These are phyloP conservation scores for Roridomyces roridus DNA, from an alignment of 768 basidiomycete genomes.

Conservation along the genomic window DNA sequence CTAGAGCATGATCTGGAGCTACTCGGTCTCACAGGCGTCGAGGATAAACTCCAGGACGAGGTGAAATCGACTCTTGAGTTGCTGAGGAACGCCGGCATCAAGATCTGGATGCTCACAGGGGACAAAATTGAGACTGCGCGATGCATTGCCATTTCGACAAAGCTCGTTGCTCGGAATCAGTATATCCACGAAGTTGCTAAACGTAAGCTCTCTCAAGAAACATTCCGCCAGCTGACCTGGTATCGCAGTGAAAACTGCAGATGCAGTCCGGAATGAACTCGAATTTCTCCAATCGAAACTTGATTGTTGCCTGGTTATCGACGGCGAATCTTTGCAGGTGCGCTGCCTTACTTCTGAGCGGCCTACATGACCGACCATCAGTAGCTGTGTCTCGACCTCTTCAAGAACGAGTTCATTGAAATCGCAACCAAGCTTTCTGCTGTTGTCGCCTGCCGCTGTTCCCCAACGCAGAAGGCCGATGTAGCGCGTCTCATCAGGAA, in stretches of 20 bases:
- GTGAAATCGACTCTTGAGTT: constrained; percentile 94
- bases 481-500: constrained; percentile 92
- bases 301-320: constrained; percentile 98
- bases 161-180: constrained; percentile 93
- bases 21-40: constrained; percentile 95
- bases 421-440: constrained; percentile 95
- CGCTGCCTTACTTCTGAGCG: too few relatives aligned
- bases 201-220: constrained; percentile 52
- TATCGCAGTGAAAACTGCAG: constrained; percentile 79
- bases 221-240: constrained; percentile 3
- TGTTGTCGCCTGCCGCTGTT: constrained; percentile 97
- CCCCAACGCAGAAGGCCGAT: constrained; percentile 98
- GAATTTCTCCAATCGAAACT: constrained; percentile 94
- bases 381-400: constrained; percentile 89
- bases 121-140: constrained; percentile 99
- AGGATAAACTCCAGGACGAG: constrained; percentile 98
- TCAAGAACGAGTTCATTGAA: constrained; percentile 94
- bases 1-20: constrained; percentile 92
- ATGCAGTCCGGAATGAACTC: constrained; percentile 84
- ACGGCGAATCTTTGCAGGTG: constrained; percentile 95
- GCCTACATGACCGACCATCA: too few relatives aligned
- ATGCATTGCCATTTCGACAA: constrained; percentile 97
- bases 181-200: constrained; percentile 98
- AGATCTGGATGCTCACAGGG: constrained; percentile 99
- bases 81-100: constrained; percentile 93